Evolutionary conservation across 73 alveolate genomes (phyloP).

Genomic region (Tetrahymena borealis): DNA sequence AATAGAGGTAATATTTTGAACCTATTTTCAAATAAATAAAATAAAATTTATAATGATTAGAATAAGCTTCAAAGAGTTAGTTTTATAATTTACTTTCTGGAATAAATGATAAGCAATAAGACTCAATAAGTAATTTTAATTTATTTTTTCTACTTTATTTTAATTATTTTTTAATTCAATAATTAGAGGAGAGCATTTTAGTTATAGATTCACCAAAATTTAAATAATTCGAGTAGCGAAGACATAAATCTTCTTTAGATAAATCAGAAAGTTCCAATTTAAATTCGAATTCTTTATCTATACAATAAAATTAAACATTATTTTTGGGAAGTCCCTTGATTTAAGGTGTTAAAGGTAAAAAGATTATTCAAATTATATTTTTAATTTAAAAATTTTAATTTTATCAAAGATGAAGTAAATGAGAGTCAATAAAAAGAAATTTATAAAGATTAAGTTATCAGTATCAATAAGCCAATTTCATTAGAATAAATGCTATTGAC

Average conservation of each 20-base stretch:
- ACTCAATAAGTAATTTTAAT: not conserved
- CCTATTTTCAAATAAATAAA: not conserved
- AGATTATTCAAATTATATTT: not conserved
- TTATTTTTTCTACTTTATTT: not conserved
- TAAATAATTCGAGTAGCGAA: not conserved
- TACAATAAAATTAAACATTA: not conserved
- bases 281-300: not conserved
- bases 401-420: not conserved
- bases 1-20: not conserved
- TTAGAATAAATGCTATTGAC: not conserved
- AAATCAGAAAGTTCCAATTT: not conserved
- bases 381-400: not conserved
- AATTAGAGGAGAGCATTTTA: not conserved
- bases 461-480: not conserved
- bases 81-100: not conserved
- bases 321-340: not conserved
- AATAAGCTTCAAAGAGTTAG: not conserved
- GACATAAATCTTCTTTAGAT: not conserved
- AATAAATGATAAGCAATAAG: not conserved
- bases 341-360: not conserved
- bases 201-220: not conserved
- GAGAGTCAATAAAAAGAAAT: not conserved
- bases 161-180: not conserved
- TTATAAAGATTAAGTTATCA: not conserved
- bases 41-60: not conserved